Evolutionary conservation across 176 grass and related monocot genomes (phyloP).

Genomic region (Triticum urartu): DNA sequence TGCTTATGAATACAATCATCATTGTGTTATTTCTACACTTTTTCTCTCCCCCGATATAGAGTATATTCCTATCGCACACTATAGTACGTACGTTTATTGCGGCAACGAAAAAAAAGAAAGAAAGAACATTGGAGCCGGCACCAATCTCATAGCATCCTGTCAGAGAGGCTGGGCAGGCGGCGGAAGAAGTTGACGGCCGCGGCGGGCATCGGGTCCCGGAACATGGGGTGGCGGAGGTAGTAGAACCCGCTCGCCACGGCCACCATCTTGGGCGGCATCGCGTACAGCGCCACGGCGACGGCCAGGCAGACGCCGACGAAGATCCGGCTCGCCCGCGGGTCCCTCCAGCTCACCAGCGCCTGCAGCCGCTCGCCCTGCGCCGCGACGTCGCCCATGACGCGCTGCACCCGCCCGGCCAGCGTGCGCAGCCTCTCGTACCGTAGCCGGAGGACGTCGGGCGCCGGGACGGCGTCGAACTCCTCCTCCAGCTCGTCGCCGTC

Average conservation of each 20-base stretch:
- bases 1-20: conserved; percentile 1
- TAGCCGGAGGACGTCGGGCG: conserved; percentile 42
- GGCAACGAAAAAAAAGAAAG: neutral
- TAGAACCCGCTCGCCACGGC: conserved; percentile 93
- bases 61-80: neutral
- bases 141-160: conserved; percentile 59
- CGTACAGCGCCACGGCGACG: conserved; percentile 68
- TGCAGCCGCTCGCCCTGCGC: conserved; percentile 96
- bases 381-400: conserved; percentile 87
- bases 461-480: conserved; percentile 86
- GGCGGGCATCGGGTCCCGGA: conserved; percentile 90
- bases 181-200: conserved; percentile 93
- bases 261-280: conserved; percentile 93
- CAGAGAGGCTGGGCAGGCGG: conserved; percentile 83
- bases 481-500: conserved; percentile 91
- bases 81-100: neutral
- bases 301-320: conserved; percentile 87
- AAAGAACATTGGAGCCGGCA: too few relatives aligned
- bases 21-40: conserved; percentile 7
- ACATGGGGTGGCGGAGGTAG: conserved; percentile 95
- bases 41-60: neutral
- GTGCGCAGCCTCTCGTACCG: conserved; percentile 80
- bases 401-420: conserved; percentile 77
- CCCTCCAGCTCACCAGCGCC: conserved; percentile 97
- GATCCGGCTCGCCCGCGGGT: conserved; percentile 86